phyloP scores from a whole-genome alignment of 73 alveolate genomes.

The Paraurostyla sp. region DNA sequence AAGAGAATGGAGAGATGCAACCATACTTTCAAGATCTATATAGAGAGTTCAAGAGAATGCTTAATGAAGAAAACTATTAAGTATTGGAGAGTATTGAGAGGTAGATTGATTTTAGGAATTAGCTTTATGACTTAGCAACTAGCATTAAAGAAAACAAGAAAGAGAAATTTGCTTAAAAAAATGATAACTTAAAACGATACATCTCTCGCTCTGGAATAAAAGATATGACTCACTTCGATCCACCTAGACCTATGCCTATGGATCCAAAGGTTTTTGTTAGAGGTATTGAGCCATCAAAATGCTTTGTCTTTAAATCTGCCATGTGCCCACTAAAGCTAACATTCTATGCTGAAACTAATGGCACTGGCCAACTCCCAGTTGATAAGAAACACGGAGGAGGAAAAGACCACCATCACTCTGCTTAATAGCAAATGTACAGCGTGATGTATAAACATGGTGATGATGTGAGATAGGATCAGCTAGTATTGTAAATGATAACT shows the following conservation, averaged over 20 bases:
- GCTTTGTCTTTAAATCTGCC: slow-evolving; percentile 86
- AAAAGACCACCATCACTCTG: slow-evolving; percentile 28
- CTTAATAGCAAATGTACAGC: slow-evolving; percentile 57
- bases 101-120: slow-evolving; percentile 65
- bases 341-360: slow-evolving; percentile 76
- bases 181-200: slow-evolving; percentile 41
- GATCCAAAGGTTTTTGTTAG: slow-evolving; percentile 79
- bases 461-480: slow-evolving; percentile 98
- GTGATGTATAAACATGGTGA: slow-evolving; percentile 98
- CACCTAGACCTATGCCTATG: slow-evolving; percentile 71
- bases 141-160: slow-evolving; percentile 83
- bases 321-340: slow-evolving; percentile 86
- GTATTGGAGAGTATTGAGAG: slow-evolving; percentile 67
- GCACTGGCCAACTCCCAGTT: no score
- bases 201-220: slow-evolving; percentile 64
- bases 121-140: slow-evolving; percentile 74
- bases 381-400: slow-evolving; percentile 66
- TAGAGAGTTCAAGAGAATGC: slow-evolving; percentile 68
- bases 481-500: slow-evolving; percentile 92
- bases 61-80: slow-evolving; percentile 74
- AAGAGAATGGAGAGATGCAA: slow-evolving; percentile 76
- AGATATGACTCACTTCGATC: slow-evolving; percentile 72
- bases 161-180: slow-evolving; percentile 64
- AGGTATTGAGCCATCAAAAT: slow-evolving; percentile 82
- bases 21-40: slow-evolving; percentile 67